Percentiles rank a stretch among this genome's conserved stretches.
Evolutionary conservation across 2,329 filamentous ascomycete genomes (phyloP).

Genomic region (Ophiostoma perfectum): DNA sequence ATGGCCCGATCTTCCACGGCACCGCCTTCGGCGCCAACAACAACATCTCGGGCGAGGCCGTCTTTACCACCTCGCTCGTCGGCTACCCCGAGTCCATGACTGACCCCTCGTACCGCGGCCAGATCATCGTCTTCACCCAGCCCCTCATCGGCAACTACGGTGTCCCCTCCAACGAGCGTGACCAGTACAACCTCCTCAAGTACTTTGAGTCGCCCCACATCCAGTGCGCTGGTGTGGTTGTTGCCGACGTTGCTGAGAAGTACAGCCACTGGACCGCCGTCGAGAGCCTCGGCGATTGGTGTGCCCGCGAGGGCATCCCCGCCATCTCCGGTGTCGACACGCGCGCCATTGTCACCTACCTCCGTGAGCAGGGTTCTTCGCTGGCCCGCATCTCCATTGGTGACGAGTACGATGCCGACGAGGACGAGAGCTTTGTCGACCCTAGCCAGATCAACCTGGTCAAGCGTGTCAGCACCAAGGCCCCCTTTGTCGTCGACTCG

Average conservation of each 20-base stretch:
- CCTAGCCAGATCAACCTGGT: constrained; percentile 96
- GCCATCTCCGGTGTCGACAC: constrained; percentile 97
- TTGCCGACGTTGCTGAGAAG: constrained; percentile 85
- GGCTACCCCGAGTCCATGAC: constrained; percentile 96
- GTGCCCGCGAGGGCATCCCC: constrained; percentile 89
- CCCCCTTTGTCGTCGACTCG: constrained; percentile 90
- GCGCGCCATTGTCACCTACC: constrained; percentile 88
- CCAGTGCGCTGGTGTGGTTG: constrained; percentile 91
- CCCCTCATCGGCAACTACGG: constrained; percentile 98
- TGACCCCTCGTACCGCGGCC: constrained; percentile 81
- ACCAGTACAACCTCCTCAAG: constrained; percentile 85
- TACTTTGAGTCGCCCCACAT: constrained; percentile 99
- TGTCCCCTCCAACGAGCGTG: constrained; percentile 78
- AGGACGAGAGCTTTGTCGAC: constrained; percentile 94
- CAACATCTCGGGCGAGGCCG: constrained; percentile 96
- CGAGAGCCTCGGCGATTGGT: constrained; percentile 89
- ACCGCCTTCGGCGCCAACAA: constrained; percentile 94
- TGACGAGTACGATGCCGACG: constrained; percentile 96
- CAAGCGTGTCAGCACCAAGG: constrained; percentile 94
- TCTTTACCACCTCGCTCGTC: constrained; percentile 96
- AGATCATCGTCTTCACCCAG: constrained; percentile 98
- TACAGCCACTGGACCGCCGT: constrained; percentile 99
- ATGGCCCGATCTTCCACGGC: constrained; percentile 92
- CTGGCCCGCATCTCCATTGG: constrained; percentile 90
- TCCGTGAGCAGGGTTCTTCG: constrained; percentile 94